A percentile compares a stretch with the other conserved stretches of the same genome.
Evolutionary conservation across 306 rosid genomes (phyloP).

Genomic region (Alnus glutinosa): DNA sequence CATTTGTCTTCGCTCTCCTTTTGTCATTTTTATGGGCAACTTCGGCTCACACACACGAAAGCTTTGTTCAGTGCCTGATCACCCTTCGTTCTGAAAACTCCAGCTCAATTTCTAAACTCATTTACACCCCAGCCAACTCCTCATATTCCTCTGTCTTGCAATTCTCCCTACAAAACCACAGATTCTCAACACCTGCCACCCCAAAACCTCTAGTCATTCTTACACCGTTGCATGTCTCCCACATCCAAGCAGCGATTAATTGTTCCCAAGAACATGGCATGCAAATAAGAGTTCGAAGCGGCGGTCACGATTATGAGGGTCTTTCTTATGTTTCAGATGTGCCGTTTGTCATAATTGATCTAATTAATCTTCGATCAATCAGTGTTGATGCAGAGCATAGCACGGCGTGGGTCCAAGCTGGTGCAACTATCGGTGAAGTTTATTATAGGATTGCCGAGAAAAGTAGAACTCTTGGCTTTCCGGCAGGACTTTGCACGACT

Average conservation of each 20-base stretch:
- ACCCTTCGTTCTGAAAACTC: not conserved
- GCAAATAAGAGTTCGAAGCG: slow-evolving; percentile 43
- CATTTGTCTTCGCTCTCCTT: not conserved
- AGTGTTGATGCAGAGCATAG: too few species aligned
- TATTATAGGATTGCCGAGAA: too few species aligned
- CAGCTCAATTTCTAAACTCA: slow-evolving; percentile 7
- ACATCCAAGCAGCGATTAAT: slow-evolving; percentile 16
- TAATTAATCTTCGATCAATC: too few species aligned
- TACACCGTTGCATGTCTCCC: slow-evolving; percentile 18
- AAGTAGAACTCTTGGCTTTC: too few species aligned
- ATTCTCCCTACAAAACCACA: not conserved
- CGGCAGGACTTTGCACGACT: too few species aligned
- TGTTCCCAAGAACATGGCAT: slow-evolving; percentile 24
- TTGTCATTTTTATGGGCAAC: not conserved
- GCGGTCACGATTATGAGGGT: too few species aligned
- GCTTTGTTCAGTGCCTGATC: slow-evolving; percentile 18
- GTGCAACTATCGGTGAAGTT: too few species aligned
- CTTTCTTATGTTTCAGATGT: too few species aligned
- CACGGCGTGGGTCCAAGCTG: too few species aligned
- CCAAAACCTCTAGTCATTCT: slow-evolving; percentile 17
- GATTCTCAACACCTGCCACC: not conserved
- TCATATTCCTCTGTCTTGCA: slow-evolving; percentile 6
- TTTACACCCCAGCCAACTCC: slow-evolving; percentile 13
- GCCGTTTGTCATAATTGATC: too few species aligned
- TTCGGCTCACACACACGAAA: slow-evolving; percentile 21